Base-by-base conservation (phyloP, 129 eudicot species). In the Lactuca saligna region DNA sequence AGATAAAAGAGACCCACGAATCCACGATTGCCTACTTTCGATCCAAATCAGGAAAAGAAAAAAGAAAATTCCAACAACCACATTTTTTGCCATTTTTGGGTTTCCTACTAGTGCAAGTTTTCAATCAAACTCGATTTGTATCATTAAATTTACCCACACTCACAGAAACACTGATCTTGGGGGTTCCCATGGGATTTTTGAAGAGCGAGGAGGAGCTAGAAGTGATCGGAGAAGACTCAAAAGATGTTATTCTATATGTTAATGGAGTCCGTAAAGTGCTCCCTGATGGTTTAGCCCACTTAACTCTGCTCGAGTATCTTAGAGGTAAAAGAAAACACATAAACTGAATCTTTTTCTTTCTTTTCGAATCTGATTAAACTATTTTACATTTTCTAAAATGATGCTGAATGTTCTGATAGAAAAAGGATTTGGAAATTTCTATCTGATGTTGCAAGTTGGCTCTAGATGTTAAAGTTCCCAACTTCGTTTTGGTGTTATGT, bases 271-370 rank as follows among this genome's bases (percentile, higher is more conserved):
- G 86, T 55, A 79, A 84, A 79, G 70, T 85, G 42, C 75, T 93
- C 34, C 97, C 95, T 10, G 99, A 93, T 83, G 99, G 99, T 0
- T 63, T 93, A 54, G 97, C 99, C 50, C 95, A 93, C 73, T 54
- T 89, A 17, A 93, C 97, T 59, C 87, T 93, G 17, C 97, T 93
- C 44, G 99, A 93, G 76, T 89, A 86, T 83, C 99, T 93, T 57
- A 75, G 99, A 87, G 99, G 99, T 93, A 86, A n/a, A 33, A 13
- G 17, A 3, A 8, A 7, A 11, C n/a, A n/a, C 11, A 9, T 13
- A 55, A 17, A 10, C 10, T 9, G n/a, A 15, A 10, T 20, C 8
- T 29, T 9, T 17, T 29, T 33, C 31, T 34, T 53, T 16, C 32
- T 69, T 56, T 55, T 39, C 3, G 33, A 42, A 56, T 33, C 15